Conservation (phyloP, 164 flowering plant genomes). For the Piper longum region DNA sequence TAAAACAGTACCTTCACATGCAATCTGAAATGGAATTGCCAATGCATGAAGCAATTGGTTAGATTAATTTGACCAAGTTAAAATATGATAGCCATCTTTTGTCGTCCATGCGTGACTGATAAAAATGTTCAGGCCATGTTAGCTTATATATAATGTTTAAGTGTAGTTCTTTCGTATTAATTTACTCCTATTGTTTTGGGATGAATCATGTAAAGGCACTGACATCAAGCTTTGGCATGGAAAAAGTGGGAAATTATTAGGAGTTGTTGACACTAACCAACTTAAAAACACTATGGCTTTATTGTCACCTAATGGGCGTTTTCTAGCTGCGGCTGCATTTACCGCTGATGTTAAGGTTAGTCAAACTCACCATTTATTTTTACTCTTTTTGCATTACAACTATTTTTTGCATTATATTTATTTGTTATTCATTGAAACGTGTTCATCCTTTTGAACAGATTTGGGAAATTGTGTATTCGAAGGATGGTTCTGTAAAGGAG, state of each 20-base stretch:
- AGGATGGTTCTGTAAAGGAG: slow-evolving; percentile 94
- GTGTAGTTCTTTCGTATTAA: background rate
- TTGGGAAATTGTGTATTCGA: slow-evolving; percentile 91
- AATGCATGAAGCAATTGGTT: too few relatives aligned
- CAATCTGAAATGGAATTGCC: too few relatives aligned
- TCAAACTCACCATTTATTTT: background rate
- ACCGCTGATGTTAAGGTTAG: slow-evolving; percentile 97
- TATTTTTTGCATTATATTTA: background rate
- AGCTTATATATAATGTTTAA: too few relatives aligned
- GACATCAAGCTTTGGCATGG: slow-evolving; percentile 93
- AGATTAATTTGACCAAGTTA: too few relatives aligned
- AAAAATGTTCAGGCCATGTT: background rate
- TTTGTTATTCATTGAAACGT: background rate
- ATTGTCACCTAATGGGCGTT: slow-evolving; percentile 92
- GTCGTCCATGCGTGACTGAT: background rate
- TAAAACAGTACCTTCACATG: too few relatives aligned
- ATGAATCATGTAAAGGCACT: slow-evolving; percentile 43
- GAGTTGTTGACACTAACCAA: slow-evolving; percentile 84
- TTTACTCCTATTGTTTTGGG: background rate
- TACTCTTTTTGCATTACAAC: background rate
- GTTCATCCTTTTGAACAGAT: slow-evolving; percentile 30
- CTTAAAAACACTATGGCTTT: slow-evolving; percentile 87
- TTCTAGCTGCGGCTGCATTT: slow-evolving; percentile 98
- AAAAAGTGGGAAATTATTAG: slow-evolving; percentile 72
- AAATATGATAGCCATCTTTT: too few relatives aligned